These are phyloP conservation scores for Lentinula guzmanii DNA, from an alignment of 768 basidiomycete species.

Conservation along the genomic window DNA sequence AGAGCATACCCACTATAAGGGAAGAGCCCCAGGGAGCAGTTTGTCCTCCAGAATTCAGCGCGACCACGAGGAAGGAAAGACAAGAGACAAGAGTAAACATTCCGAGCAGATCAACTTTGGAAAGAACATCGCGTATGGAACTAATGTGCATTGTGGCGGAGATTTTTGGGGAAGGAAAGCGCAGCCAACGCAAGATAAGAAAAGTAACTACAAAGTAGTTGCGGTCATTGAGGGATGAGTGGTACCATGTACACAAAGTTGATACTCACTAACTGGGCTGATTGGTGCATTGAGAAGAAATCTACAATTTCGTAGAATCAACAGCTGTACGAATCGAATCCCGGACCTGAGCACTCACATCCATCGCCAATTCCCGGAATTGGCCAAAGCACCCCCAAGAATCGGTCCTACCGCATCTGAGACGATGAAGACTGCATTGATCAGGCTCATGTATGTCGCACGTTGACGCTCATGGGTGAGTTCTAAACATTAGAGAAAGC, in stretches of 20 bases:
- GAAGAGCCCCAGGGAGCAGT: slow-evolving; percentile 18
- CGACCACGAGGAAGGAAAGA: slow-evolving; percentile 18
- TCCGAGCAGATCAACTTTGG: slow-evolving; percentile 16
- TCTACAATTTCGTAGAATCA: slow-evolving; percentile 6
- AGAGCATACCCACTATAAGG: slow-evolving; percentile 17
- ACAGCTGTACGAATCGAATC: not conserved
- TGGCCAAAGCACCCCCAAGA: slow-evolving; percentile 17
- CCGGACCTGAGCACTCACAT: slow-evolving; percentile 11
- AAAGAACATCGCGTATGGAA: slow-evolving; percentile 8
- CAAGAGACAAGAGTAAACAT: slow-evolving; percentile 17
- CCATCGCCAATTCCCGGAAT: slow-evolving; percentile 23
- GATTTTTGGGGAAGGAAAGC: slow-evolving; percentile 9
- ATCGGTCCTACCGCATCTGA: slow-evolving; percentile 20
- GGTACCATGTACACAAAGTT: not conserved
- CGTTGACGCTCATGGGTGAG: slow-evolving; percentile 21
- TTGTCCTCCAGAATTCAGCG: slow-evolving; percentile 21
- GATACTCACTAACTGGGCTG: slow-evolving; percentile 18
- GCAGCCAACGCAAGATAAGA: slow-evolving; percentile 14
- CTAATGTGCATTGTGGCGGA: slow-evolving; percentile 5
- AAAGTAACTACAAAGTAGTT: slow-evolving; percentile 13
- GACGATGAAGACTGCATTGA: slow-evolving; percentile 19
- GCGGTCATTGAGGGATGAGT: too few species aligned
- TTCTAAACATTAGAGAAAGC: slow-evolving; percentile 8
- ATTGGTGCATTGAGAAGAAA: slow-evolving; percentile 19
- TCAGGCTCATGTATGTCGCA: slow-evolving; percentile 20